phyloP scores from a whole-genome alignment of 1,284 basidiomycete species.

The Cutaneotrichosporon arboriforme region DNA sequence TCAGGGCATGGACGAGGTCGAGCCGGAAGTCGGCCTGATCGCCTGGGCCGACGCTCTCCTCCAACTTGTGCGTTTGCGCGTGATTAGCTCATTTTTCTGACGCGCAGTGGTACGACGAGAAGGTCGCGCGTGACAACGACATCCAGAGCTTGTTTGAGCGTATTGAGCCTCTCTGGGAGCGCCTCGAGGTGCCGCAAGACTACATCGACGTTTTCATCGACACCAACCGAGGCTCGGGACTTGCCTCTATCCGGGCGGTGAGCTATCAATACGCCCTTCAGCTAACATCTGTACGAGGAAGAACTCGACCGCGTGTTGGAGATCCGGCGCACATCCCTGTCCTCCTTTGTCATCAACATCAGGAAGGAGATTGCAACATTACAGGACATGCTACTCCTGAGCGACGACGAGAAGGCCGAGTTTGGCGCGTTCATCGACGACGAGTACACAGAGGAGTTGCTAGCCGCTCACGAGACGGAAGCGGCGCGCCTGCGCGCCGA shows the following conservation, averaged over 20 bases:
- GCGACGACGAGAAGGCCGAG: conserved; percentile 72
- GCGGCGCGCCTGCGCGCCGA: conserved; percentile 75
- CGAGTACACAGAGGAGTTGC: conserved; percentile 79
- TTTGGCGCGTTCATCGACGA: conserved; percentile 78
- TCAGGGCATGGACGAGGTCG: conserved; percentile 36
- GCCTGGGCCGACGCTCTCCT: conserved; percentile 34
- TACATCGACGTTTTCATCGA: conserved; percentile 43
- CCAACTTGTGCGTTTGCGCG: conserved; percentile 24
- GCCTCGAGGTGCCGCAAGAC: conserved; percentile 38
- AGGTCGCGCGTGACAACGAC: conserved; percentile 30
- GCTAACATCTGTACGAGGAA: conserved; percentile 60
- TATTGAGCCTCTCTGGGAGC: conserved; percentile 44
- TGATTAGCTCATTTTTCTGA: not conserved
- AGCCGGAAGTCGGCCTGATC: conserved; percentile 41
- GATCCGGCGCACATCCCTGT: conserved; percentile 80
- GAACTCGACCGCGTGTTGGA: conserved; percentile 87
- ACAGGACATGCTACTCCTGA: conserved; percentile 82
- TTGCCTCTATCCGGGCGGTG: conserved; percentile 39
- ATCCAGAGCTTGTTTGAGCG: conserved; percentile 46
- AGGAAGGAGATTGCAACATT: conserved; percentile 72
- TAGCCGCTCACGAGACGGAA: conserved; percentile 82
- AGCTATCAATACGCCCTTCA: conserved; percentile 11
- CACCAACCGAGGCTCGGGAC: conserved; percentile 41
- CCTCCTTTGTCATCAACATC: conserved; percentile 75
- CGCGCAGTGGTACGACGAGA: conserved; percentile 35